Evolutionary conservation across 176 grass and related monocot species (phyloP), one percentile per base, ranked within the genome.

Genomic region (Poa pratensis): DNA sequence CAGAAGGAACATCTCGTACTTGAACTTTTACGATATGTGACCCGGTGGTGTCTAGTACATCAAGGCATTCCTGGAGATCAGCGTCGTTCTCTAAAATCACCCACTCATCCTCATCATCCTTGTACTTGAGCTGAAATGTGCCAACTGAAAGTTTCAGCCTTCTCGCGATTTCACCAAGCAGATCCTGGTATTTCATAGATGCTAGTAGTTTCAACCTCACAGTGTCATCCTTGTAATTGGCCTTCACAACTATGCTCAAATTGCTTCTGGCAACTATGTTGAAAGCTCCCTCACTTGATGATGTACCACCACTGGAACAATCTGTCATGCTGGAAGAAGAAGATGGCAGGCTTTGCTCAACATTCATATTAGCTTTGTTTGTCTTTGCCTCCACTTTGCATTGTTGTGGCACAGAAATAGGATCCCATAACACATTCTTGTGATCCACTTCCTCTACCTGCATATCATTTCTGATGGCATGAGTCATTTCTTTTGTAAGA

Each of bases 71-170:
- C 60, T 84, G 79, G 62, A 94, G 72, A 75, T 94, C 92, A 24
- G 69, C 73, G 0, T 89, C 84, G 16, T 65, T 88, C 9, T 35
- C 89, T 43, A 94, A 75, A 40, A 90, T 79, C 11, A 91, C 83
- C 89, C 75, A 94, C 39, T 94, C 92, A 26, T 78, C 92, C 66
- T 91, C 92, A 68, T 91, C 86, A 39, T 94, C 92, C 51, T 69
- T 84, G 76, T 89, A 91, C 74, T 91, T 94, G 48, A 94, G 85
- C 61, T 87, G 92, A 84, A 94, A 87, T 40, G 59, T 13, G 2
- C 80, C 76, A 16, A 73, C 49, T 50, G 60, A 72, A 18, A 91
- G 66, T 43, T 91, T 94, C 83, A 94, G 64, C 78, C 92, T 83
- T 54, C 73, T 91, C 14, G 58, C 65, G 3, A 91, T 77, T 79